phyloP scores from a whole-genome alignment of 495 filamentous ascomycete species.

The Rostrohypoxylon terebratum region DNA sequence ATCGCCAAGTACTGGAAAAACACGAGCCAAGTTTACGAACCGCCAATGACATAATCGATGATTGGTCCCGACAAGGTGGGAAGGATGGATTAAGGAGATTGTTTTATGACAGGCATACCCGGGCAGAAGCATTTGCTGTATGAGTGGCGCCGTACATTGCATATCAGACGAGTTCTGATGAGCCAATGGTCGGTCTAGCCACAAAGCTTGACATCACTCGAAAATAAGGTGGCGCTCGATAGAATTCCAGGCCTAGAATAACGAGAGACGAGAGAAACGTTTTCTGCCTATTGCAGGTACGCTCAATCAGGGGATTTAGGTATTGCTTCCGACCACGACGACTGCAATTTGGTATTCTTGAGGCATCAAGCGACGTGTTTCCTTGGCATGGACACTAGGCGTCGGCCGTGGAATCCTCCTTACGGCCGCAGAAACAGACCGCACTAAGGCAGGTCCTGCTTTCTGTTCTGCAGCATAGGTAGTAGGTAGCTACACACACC shows the following conservation, averaged over 20 bases:
- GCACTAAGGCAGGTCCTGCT: constrained; percentile 45
- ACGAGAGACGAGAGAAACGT: constrained; percentile 8
- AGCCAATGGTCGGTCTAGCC: constrained; percentile 25
- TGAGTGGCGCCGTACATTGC: constrained; percentile 40
- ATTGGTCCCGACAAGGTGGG: constrained; percentile 36
- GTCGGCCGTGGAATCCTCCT: constrained; percentile 33
- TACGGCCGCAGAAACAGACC: constrained; percentile 40
- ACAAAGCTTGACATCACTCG: constrained; percentile 37
- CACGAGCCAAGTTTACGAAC: constrained; percentile 22
- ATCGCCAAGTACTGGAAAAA: constrained; percentile 37
- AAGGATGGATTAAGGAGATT: constrained; percentile 27
- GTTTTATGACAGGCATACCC: constrained; percentile 24
- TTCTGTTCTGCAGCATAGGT: constrained; percentile 36
- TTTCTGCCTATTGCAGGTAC: constrained; percentile 1
- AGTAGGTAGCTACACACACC: constrained; percentile 29
- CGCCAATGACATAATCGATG: constrained; percentile 32
- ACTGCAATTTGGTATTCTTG: constrained; percentile 13
- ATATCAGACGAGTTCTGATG: constrained; percentile 9
- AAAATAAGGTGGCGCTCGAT: constrained; percentile 38
- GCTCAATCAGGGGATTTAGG: constrained; percentile 15
- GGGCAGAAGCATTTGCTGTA: constrained; percentile 34
- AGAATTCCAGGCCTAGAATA: constrained; percentile 15
- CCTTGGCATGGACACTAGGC: constrained; percentile 31
- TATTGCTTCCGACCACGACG: constrained; percentile 37
- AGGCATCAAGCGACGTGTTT: constrained; percentile 28